phyloP scores from a whole-genome alignment of 1,139 yeast species.

The Nakaseomyces sp. region DNA sequence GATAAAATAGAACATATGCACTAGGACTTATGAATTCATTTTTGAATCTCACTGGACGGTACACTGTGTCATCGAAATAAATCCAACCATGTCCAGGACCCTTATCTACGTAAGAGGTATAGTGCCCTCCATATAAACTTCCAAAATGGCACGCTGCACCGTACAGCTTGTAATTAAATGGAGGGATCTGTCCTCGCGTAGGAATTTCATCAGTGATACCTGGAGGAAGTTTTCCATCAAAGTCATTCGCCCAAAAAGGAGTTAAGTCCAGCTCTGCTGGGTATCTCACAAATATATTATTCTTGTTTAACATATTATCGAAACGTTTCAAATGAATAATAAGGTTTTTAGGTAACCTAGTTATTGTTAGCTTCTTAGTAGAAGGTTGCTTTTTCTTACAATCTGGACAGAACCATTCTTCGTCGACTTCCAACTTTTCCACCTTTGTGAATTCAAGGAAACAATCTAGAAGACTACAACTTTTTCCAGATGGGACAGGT shows the following conservation, averaged over 20 bases:
- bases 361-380: conserved; percentile 57
- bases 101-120: conserved; percentile 74
- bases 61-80: conserved; percentile 29
- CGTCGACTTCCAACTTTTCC: conserved; percentile 68
- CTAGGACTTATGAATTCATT: conserved; percentile 35
- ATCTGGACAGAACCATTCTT: conserved; percentile 82
- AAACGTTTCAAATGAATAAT: conserved; percentile 78
- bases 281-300: conserved; percentile 33
- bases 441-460: conserved; percentile 57
- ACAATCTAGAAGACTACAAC: conserved; percentile 46
- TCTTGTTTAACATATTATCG: conserved; percentile 35
- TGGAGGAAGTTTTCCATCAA: conserved; percentile 32
- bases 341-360: conserved; percentile 64
- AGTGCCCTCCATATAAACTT: conserved; percentile 77
- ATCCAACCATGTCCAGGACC: conserved; percentile 38
- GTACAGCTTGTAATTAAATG: conserved; percentile 67
- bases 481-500: conserved; percentile 47
- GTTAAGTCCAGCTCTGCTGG: conserved; percentile 56
- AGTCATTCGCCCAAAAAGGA: conserved; percentile 62
- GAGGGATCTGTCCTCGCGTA: conserved; percentile 65
- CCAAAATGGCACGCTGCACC: conserved; percentile 92
- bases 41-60: conserved; percentile 23
- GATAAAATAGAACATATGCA: conserved; percentile 72
- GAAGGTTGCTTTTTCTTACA: conserved; percentile 64
- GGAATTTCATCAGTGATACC: conserved; percentile 42